A percentile compares a stretch with the other conserved stretches of the same genome.
phyloP scores from a whole-genome alignment of 2,329 filamentous ascomycete genomes.

The Cladosporium sp. region DNA sequence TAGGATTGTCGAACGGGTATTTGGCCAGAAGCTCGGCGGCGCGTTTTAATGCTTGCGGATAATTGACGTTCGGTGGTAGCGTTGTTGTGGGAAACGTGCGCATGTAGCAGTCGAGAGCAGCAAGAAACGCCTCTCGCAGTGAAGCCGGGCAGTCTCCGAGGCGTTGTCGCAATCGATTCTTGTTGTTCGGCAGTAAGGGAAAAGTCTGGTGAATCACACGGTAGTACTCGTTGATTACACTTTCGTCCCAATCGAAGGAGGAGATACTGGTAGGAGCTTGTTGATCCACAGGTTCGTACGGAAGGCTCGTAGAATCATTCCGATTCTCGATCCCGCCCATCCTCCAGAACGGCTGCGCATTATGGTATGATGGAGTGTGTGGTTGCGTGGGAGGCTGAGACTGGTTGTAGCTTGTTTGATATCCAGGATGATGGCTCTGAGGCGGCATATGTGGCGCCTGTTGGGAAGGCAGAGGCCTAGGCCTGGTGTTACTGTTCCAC shows the following conservation, averaged over 20 bases:
- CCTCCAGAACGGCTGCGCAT: constrained; percentile 27
- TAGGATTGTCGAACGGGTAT: constrained; percentile 40
- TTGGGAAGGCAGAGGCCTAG: not conserved
- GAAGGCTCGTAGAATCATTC: constrained; percentile 23
- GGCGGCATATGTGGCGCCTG: constrained; percentile 10
- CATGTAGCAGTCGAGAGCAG: constrained; percentile 56
- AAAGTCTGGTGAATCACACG: constrained; percentile 60
- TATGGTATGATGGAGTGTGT: constrained; percentile 13
- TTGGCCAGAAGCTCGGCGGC: constrained; percentile 39
- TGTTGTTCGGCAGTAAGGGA: constrained; percentile 57
- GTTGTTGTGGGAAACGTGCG: constrained; percentile 45
- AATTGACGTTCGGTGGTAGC: constrained; percentile 29
- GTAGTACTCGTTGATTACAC: constrained; percentile 49
- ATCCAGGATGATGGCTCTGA: constrained; percentile 7
- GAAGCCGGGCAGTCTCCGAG: constrained; percentile 51
- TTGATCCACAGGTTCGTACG: constrained; percentile 22
- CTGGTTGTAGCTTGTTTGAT: constrained; percentile 10
- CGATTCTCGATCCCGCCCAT: constrained; percentile 22
- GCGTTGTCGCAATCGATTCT: constrained; percentile 49
- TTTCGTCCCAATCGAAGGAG: constrained; percentile 42
- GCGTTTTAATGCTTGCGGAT: constrained; percentile 34
- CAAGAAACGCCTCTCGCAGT: constrained; percentile 58
- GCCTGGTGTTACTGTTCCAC: not conserved
- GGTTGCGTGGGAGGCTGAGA: constrained; percentile 14
- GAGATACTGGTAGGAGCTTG: constrained; percentile 19